phyloP scores from a whole-genome alignment of 768 basidiomycete species.

The Suillus americanus region DNA sequence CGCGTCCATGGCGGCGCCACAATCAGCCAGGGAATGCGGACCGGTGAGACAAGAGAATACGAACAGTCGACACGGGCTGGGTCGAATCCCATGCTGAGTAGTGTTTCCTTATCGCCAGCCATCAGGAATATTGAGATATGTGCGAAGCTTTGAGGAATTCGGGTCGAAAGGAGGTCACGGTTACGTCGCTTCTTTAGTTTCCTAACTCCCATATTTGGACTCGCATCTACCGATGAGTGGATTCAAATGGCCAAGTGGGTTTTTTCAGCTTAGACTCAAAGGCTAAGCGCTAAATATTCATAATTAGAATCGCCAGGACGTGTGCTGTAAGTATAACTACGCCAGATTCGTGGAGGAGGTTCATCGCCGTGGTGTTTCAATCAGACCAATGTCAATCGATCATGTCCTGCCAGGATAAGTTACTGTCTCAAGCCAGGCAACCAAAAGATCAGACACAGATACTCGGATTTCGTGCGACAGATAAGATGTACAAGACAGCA shows the following conservation, averaged over 20 bases:
- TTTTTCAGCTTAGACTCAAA: neutral
- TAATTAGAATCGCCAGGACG: neutral
- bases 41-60: slow-evolving; percentile 27
- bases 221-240: neutral
- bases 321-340: neutral
- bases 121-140: slow-evolving; percentile 21
- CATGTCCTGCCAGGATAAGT: neutral
- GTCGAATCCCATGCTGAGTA: slow-evolving; percentile 89
- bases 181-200: neutral
- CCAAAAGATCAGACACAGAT: neutral
- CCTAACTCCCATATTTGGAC: neutral
- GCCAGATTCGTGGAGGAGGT: neutral
- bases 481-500: neutral
- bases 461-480: neutral
- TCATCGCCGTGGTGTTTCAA: neutral
- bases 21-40: neutral
- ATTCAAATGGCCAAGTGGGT: neutral
- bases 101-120: slow-evolving; percentile 65
- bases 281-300: neutral
- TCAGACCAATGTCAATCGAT: neutral
- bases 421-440: neutral
- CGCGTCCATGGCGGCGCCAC: neutral
- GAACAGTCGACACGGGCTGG: slow-evolving; percentile 80
- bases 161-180: neutral
- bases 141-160: neutral